A percentile compares a stretch with the other conserved stretches of the same genome.
Evolutionary conservation across 495 filamentous ascomycete species (phyloP).

Genomic region (Amorphotheca resinae): DNA sequence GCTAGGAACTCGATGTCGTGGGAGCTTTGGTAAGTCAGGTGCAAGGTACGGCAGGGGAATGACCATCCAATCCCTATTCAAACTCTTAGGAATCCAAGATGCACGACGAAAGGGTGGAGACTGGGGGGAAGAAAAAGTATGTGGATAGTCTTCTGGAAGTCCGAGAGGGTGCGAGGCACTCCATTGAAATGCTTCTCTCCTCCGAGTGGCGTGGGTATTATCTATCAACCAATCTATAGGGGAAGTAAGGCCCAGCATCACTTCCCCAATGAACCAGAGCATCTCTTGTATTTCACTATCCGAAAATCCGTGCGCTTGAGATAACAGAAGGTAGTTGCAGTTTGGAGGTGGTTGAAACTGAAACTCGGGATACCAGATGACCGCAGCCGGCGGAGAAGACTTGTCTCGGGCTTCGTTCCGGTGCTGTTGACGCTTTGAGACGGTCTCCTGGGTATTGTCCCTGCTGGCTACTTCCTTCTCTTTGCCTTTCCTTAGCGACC

Average conservation of each 20-base stretch:
- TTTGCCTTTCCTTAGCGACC: background rate
- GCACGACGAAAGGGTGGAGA: too few species aligned
- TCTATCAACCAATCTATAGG: background rate
- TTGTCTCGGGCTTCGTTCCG: too few species aligned
- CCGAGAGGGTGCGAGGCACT: background rate
- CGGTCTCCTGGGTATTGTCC: too few species aligned
- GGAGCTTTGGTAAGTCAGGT: too few species aligned
- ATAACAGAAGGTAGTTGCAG: background rate
- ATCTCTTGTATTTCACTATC: background rate
- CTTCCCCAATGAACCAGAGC: background rate
- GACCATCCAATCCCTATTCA: too few species aligned
- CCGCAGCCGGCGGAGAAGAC: too few species aligned
- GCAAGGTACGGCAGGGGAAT: too few species aligned
- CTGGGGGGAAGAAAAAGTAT: too few species aligned
- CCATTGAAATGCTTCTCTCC: background rate
- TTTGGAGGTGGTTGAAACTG: background rate
- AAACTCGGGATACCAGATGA: background rate
- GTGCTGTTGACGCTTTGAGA: too few species aligned
- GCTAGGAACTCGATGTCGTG: too few species aligned
- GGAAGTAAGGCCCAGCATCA: background rate
- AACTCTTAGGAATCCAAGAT: too few species aligned
- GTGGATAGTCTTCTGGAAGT: too few species aligned
- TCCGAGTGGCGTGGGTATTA: background rate
- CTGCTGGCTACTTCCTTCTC: background rate
- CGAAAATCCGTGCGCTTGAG: background rate